These are phyloP conservation scores for Funneliformis mosseae DNA, from an alignment of 192 early-diverging fungal genomes.

Conservation along the genomic window DNA sequence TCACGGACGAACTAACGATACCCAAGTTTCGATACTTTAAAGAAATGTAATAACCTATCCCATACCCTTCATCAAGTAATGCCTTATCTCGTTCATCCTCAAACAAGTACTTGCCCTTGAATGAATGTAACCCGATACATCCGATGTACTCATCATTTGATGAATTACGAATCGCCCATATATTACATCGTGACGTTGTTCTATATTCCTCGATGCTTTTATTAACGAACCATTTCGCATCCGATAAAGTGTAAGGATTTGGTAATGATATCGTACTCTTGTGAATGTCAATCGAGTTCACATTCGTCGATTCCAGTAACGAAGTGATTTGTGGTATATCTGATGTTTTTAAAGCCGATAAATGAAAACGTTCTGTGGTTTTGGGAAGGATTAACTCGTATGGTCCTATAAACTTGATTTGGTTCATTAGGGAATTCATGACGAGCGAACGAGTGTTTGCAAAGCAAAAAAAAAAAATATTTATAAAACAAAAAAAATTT, in stretches of 20 bases:
- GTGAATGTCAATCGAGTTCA: slow-evolving; percentile 8
- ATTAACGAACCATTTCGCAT: neutral
- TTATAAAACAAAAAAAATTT: too few relatives aligned
- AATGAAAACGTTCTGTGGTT: neutral
- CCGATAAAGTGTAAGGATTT: neutral
- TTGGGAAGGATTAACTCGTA: neutral
- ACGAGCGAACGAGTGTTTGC: neutral
- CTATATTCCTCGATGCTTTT: neutral
- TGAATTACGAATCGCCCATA: slow-evolving; percentile 1
- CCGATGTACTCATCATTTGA: neutral
- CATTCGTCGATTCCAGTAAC: neutral
- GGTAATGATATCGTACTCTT: neutral
- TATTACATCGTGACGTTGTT: neutral
- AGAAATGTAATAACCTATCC: slow-evolving; percentile 18
- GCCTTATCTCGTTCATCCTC: neutral
- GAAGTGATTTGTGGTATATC: neutral
- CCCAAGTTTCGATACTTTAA: neutral
- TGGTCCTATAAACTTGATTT: neutral
- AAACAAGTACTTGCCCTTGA: neutral
- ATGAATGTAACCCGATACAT: neutral
- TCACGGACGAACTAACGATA: neutral
- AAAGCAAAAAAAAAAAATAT: too few relatives aligned
- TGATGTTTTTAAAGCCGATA: neutral
- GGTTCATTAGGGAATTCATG: neutral
- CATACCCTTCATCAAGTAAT: neutral